Conservation (phyloP, 2,329 filamentous ascomycete genomes). For the Exophiala calicioides region DNA sequence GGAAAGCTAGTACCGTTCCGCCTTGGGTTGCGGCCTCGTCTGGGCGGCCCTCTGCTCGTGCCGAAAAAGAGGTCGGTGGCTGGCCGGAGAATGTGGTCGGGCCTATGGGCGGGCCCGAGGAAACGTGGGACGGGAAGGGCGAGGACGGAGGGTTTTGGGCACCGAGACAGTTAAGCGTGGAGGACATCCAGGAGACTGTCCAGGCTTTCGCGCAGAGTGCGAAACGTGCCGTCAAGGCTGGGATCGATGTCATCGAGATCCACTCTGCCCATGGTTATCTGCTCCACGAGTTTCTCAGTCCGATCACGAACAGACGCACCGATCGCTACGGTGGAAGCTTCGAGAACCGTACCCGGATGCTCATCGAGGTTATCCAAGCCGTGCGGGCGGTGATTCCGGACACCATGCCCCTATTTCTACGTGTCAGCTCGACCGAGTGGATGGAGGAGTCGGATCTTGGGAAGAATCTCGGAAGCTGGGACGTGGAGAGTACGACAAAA, state of each 20-base stretch:
- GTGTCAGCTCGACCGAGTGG: constrained; percentile 76
- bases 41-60: constrained; percentile 26
- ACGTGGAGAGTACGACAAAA: constrained; percentile 62
- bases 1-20: constrained; percentile 60
- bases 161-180: constrained; percentile 33
- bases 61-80: constrained; percentile 24
- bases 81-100: constrained; percentile 31
- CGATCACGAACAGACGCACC: constrained; percentile 66
- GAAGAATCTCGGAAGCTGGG: constrained; percentile 61
- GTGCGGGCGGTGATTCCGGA: constrained; percentile 64
- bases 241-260: constrained; percentile 77
- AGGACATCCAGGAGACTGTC: constrained; percentile 38
- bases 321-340: constrained; percentile 56
- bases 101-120: constrained; percentile 26
- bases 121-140: constrained; percentile 30
- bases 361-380: constrained; percentile 67
- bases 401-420: constrained; percentile 69
- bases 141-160: constrained; percentile 29
- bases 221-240: constrained; percentile 64
- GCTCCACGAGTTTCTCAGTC: constrained; percentile 68
- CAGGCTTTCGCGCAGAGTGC: constrained; percentile 46
- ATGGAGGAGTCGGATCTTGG: constrained; percentile 61
- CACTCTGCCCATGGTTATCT: constrained; percentile 81
- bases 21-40: constrained; percentile 45
- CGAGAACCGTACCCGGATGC: constrained; percentile 67